These are phyloP conservation scores for Multifurca ochricompacta DNA, from an alignment of 768 basidiomycete genomes.

Conservation along the genomic window DNA sequence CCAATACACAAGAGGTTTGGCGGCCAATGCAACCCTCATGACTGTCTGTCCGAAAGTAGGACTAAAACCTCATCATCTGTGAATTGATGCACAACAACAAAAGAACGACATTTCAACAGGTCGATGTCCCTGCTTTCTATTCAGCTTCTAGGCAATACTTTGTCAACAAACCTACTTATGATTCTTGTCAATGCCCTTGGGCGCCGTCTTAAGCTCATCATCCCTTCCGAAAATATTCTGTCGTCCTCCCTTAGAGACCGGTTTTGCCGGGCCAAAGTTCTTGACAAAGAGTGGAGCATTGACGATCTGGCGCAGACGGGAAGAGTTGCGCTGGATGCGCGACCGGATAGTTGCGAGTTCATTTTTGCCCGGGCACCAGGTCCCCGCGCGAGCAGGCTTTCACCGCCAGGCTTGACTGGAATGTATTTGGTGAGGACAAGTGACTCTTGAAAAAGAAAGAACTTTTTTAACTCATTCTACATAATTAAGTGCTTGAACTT, in stretches of 20 bases:
- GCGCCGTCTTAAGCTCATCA: conserved; percentile 84
- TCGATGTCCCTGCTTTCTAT: conserved; percentile 68
- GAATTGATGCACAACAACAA: conserved; percentile 52
- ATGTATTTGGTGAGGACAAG: neutral
- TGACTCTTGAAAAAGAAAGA: neutral
- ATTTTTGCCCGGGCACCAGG: conserved; percentile 72
- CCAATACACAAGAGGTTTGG: conserved; percentile 36
- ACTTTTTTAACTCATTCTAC: conserved; percentile 25
- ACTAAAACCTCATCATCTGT: conserved; percentile 36
- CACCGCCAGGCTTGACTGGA: conserved; percentile 56
- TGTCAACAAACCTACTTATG: conserved; percentile 47
- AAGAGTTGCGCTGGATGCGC: conserved; percentile 55
- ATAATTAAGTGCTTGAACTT: neutral
- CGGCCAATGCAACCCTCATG: conserved; percentile 29
- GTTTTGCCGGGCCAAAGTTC: conserved; percentile 65
- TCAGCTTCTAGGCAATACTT: neutral
- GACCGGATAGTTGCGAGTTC: conserved; percentile 75
- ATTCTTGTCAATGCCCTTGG: conserved; percentile 80
- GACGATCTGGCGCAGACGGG: conserved; percentile 59
- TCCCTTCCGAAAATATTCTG: conserved; percentile 81
- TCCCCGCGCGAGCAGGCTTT: conserved; percentile 73
- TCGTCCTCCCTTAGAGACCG: conserved; percentile 51
- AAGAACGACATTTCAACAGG: conserved; percentile 74
- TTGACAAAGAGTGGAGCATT: conserved; percentile 62
- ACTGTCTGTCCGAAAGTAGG: conserved; percentile 35